Base-by-base conservation (phyloP, 768 basidiomycete genomes). In the Leucocoprinus birnbaumii region DNA sequence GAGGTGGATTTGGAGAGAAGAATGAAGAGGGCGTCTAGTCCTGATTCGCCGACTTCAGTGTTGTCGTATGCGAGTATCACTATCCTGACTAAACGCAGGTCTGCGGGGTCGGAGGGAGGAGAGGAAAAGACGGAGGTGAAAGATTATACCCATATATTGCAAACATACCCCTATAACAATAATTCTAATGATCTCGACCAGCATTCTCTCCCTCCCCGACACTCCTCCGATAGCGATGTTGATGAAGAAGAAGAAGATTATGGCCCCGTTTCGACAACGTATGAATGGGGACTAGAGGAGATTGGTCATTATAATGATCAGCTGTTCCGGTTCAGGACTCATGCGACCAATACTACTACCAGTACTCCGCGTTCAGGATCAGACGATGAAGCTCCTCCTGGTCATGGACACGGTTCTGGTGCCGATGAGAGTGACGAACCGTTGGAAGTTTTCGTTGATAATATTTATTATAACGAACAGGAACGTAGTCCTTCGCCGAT, bases 401-500 rank as follows among this genome's bases (percentile, higher is more conserved):
- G n/a, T n/a, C n/a, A n/a, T n/a, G n/a, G n/a, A n/a, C n/a, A n/a
- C n/a, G n/a, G n/a, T n/a, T n/a, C n/a, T n/a, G n/a, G n/a, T n/a
- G n/a, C n/a, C n/a, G n/a, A n/a, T n/a, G n/a, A n/a, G n/a, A n/a
- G n/a, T n/a, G 13, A 13, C 47, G 31, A n/a, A 47, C 25, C 6
- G 40, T 55, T 3, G n/a, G 54, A 55, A 24, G 54, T 55, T 2
- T 55, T 55, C 34, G 48, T 55, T 2, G 54, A 55, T 13, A 55
- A 55, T 22, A 21, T 42, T 7, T 55, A 55, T 43, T 42, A 48
- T 24, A 48, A 38, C 18, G 53, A 47, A 1, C 5, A 35, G 14
- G 54, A 55, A 22, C 25, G 54, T 27, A 49, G 54, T 48, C 54
- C 54, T 22, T 55, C 54, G 3, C 54, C 54, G 11, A 55, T 55